Evolutionary conservation across 768 basidiomycete species (phyloP).

Genomic region (Nidularia sp.): DNA sequence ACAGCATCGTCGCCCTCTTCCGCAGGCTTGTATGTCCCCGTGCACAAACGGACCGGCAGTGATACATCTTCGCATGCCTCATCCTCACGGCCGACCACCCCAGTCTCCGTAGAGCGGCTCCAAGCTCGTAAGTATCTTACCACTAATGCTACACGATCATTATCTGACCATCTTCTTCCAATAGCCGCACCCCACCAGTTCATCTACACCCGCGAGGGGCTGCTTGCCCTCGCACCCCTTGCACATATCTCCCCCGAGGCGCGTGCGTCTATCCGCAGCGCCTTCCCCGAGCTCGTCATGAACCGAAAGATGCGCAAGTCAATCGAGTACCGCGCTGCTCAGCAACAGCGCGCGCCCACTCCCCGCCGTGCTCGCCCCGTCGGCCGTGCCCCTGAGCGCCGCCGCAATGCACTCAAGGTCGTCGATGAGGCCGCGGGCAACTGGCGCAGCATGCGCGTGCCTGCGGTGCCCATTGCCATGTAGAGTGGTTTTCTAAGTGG

Average conservation of each 20-base stretch:
- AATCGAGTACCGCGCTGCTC: slow-evolving; percentile 17
- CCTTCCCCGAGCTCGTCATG: slow-evolving; percentile 19
- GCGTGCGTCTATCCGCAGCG: slow-evolving; percentile 16
- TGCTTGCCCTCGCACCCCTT: slow-evolving; percentile 22
- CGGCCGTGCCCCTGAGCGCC: slow-evolving; percentile 7
- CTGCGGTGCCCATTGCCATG: not conserved
- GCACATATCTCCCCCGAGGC: slow-evolving; percentile 15
- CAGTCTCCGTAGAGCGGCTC: not conserved
- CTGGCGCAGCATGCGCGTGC: not conserved
- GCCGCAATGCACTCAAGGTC: slow-evolving; percentile 3
- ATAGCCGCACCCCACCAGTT: slow-evolving; percentile 8
- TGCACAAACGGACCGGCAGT: slow-evolving; percentile 27
- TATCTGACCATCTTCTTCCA: not conserved
- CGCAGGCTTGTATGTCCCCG: slow-evolving; percentile 31
- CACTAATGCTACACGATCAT: not conserved
- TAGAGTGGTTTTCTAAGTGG: not conserved
- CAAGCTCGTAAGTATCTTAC: slow-evolving; percentile 3
- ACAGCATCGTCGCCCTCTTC: slow-evolving; percentile 10
- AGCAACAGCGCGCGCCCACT: not conserved
- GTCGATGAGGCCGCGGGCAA: not conserved
- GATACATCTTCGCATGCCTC: slow-evolving; percentile 1
- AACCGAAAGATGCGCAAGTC: slow-evolving; percentile 22
- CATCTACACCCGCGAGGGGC: slow-evolving; percentile 17
- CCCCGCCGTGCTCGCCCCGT: slow-evolving; percentile 4
- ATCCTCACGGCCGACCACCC: not conserved